Evolutionary conservation across 139 green algal species (phyloP).

Genomic region (Desmodesmus armatus): DNA sequence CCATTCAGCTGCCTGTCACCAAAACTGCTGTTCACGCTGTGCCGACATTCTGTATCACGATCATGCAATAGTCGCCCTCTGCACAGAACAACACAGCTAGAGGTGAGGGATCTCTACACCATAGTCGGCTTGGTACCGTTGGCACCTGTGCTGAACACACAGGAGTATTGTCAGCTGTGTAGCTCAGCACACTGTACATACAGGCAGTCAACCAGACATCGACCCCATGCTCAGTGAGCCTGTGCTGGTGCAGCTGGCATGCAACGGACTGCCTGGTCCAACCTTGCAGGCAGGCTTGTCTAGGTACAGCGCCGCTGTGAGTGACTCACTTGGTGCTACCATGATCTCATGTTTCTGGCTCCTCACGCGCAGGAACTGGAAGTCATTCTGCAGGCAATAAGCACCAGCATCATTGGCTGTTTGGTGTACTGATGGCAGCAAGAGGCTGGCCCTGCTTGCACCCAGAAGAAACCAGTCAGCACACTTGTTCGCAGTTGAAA

Average conservation of each 20-base stretch:
- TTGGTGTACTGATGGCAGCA: too few relatives aligned
- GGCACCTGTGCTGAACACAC: background rate
- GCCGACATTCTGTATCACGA: conserved; percentile 78
- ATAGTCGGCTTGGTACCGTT: too few relatives aligned
- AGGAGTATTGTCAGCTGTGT: background rate
- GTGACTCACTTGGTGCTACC: conserved; percentile 70
- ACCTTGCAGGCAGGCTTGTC: background rate
- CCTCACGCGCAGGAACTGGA: conserved; percentile 83
- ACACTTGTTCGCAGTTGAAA: too few relatives aligned
- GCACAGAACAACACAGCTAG: too few relatives aligned
- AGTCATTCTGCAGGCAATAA: conserved; percentile 70
- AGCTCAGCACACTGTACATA: background rate
- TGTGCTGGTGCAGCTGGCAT: background rate
- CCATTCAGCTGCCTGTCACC: background rate
- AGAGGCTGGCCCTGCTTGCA: too few relatives aligned
- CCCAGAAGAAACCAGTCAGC: too few relatives aligned
- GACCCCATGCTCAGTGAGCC: too few relatives aligned
- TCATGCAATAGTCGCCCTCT: conserved; percentile 81
- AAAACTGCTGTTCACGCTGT: background rate
- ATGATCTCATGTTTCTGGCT: conserved; percentile 85
- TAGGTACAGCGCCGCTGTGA: background rate
- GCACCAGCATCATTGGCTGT: too few relatives aligned
- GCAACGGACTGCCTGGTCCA: too few relatives aligned
- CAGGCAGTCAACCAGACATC: too few relatives aligned
- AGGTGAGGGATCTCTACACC: too few relatives aligned